Percentiles rank a stretch among this genome's conserved stretches.
These are phyloP conservation scores for Syzygium aromaticum DNA, from an alignment of 345 rosid genomes.

Conservation along the genomic window DNA sequence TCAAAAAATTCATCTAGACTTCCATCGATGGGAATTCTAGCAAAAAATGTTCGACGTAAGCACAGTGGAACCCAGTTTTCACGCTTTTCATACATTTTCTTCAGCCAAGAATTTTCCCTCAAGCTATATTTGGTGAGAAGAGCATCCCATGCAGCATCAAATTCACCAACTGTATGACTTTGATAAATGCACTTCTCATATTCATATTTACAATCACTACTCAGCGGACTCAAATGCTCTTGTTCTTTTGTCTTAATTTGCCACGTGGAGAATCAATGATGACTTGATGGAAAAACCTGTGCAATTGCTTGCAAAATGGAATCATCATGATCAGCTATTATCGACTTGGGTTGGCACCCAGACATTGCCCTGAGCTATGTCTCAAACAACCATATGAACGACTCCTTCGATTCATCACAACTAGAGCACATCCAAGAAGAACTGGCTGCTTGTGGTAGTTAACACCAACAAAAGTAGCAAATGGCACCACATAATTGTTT, in stretches of 20 bases:
- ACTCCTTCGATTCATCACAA: conserved; percentile 66
- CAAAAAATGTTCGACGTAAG: conserved; percentile 52
- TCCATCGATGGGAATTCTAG: conserved; percentile 53
- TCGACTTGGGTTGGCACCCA: conserved; percentile 50
- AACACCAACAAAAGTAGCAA: conserved; percentile 28
- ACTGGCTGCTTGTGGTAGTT: conserved; percentile 46
- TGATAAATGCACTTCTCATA: conserved; percentile 64
- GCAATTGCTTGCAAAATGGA: conserved; percentile 53
- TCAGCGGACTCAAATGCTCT: conserved; percentile 51
- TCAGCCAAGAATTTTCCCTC: conserved; percentile 56
- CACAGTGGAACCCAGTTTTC: conserved; percentile 71
- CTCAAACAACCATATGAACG: conserved; percentile 64
- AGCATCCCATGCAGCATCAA: conserved; percentile 42
- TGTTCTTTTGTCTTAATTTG: conserved; percentile 56
- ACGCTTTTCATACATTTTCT: conserved; percentile 54
- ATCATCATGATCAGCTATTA: conserved; percentile 71
- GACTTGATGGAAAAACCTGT: conserved; percentile 65
- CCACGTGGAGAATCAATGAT: conserved; percentile 66
- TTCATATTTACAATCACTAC: conserved; percentile 59
- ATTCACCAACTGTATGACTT: conserved; percentile 47
- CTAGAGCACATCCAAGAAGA: conserved; percentile 75
- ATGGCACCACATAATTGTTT: conserved; percentile 46
- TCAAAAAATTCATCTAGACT: conserved; percentile 51
- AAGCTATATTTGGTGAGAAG: conserved; percentile 50
- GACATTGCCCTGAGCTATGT: conserved; percentile 75